Evolutionary conservation across 257 asterid species (phyloP), one percentile per base, ranked within the genome.

Genomic region (Forsythia suspensa): DNA sequence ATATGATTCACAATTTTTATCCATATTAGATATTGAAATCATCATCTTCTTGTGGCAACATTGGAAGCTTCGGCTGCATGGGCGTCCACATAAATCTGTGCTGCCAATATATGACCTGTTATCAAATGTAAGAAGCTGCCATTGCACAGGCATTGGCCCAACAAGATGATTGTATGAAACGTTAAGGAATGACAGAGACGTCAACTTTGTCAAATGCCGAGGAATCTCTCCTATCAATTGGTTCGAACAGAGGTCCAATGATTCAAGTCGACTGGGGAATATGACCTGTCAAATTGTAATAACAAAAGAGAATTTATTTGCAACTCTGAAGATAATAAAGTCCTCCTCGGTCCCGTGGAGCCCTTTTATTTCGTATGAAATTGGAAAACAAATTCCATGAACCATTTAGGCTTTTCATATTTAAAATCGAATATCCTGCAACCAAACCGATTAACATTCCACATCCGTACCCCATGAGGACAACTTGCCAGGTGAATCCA

Each of bases 181-280:
- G 48, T 85, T 83, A 11, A 87, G 70, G 42, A 40, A 6, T 1
- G 83, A 8, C 5, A 87, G 73, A 72, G 52, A 79, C 4, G 80
- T 77, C 42, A 85, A 29, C 8, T 34, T 67, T 11, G 74, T 24
- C 4, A 87, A 76, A 5, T 83, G 59, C 63, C 2, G 2, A 0
- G 89, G 89, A 48, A 87, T 85, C 24, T 61, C 69, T 69, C 91
- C 91, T 0, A 3, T 36, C 13, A 83, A 15, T n/a, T 80, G 79
- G 46, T 85, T 87, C 8, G 80, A 83, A 21, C 85, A 75, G 0
- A 85, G 72, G 77, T 87, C 88, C 39, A 87, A 21, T 20, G 79
- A 63, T 81, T 85, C 89, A 9, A 87, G 74, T 20, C 34, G 2
- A 29, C 34, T 29, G 34, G 34, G 70, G 89, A 16, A 86, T 84